Percentiles rank a stretch among this genome's conserved stretches.
Conservation (phyloP, 495 filamentous ascomycete genomes). For the Apodospora peruviana region DNA sequence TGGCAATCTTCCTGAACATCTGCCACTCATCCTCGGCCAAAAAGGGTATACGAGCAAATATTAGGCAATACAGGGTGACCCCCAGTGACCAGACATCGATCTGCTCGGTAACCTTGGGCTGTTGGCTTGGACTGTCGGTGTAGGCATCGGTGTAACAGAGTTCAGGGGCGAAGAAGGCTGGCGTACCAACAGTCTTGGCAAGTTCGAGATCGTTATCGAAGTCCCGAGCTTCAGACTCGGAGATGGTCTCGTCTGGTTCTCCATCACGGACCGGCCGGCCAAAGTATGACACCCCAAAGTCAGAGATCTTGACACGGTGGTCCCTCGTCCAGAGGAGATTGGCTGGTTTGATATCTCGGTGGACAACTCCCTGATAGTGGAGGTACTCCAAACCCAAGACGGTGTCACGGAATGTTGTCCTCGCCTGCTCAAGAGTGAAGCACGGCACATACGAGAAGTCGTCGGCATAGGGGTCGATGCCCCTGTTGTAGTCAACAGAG, state of each 20-base stretch:
- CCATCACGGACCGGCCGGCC: slow-evolving; percentile 74
- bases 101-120: slow-evolving; percentile 52
- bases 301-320: slow-evolving; percentile 94
- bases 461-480: slow-evolving; percentile 61
- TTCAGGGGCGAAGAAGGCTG: slow-evolving; percentile 96
- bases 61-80: slow-evolving; percentile 90
- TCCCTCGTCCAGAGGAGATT: slow-evolving; percentile 86
- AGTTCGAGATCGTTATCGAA: slow-evolving; percentile 88
- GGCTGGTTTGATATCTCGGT: slow-evolving; percentile 98
- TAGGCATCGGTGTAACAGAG: slow-evolving; percentile 76
- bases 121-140: slow-evolving; percentile 18
- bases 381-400: slow-evolving; percentile 92
- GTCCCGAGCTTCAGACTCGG: slow-evolving; percentile 76
- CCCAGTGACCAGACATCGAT: slow-evolving; percentile 98
- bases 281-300: slow-evolving; percentile 97
- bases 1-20: slow-evolving; percentile 85
- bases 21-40: slow-evolving; percentile 83
- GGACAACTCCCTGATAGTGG: slow-evolving; percentile 93
- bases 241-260: slow-evolving; percentile 70
- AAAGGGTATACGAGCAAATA: slow-evolving; percentile 91
- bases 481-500: slow-evolving; percentile 45
- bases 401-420: slow-evolving; percentile 85
- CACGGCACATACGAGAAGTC: slow-evolving; percentile 88
- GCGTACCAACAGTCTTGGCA: slow-evolving; percentile 95
- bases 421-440: slow-evolving; percentile 79